Base-by-base conservation (phyloP, 768 basidiomycete species). In the Chalciporus chontae region DNA sequence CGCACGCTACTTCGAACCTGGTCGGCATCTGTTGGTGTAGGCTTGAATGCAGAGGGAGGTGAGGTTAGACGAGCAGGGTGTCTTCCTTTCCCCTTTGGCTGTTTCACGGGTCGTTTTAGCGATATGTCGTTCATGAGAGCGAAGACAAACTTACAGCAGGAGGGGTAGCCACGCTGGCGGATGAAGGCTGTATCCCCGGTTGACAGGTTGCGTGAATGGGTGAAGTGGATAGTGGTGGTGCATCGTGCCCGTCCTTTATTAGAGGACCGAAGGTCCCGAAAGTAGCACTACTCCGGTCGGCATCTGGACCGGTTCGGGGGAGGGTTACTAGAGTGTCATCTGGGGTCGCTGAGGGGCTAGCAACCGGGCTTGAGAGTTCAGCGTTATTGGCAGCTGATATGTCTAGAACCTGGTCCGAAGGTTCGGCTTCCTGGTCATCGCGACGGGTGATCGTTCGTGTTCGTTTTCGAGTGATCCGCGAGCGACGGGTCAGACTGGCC, bases 1-100 rank as follows among this genome's bases (percentile, higher is more conserved):
- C 77, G 72, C 42, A 84, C 61, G 14, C 78, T 83, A 64, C 83
- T 81, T 51, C 82, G 78, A 27, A 69, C 66, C 54, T 77, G 52
- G 56, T 69, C 67, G 19, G 47, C 50, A 27, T 68, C 67, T 8
- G 55, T 27, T 19, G 40, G 47, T 17, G 62, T 43, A 15, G 66
- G 62, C 37, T 64, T 68, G 51, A 69, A 68, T 8, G 67, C 62
- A 29, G 67, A 68, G 9, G 67, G 67, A 11, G 67, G 67, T 6
- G 70, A 67, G 15, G 73, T 68, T 24, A 69, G 52, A 8, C 73
- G 69, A 18, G 66, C 62, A 9, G 62, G 57, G 47, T 67, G 70
- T 58, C 74, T 70, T 31, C 55, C 52, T 40, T 68, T 71, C 44
- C 59, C 58, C 60, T 72, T 71, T 31, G 60, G 40, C 72, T 74